Percentiles rank a stretch among this genome's conserved stretches.
Conservation (phyloP, 1,139 yeast genomes). For the Lodderomyces elongisporus region DNA sequence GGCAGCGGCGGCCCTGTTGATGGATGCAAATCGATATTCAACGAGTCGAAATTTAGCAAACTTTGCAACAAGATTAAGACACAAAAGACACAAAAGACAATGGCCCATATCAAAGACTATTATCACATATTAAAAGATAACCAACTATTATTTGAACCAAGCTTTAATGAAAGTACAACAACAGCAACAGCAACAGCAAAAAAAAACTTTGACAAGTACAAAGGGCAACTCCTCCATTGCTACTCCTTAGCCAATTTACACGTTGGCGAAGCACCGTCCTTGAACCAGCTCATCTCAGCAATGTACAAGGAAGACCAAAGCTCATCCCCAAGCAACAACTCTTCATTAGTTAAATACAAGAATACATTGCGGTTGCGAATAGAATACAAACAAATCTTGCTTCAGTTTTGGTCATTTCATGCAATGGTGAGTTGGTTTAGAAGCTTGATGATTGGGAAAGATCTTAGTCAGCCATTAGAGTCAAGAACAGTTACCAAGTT, state of each 20-base stretch:
- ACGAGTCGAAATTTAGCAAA: constrained; percentile 12
- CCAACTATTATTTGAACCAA: constrained; percentile 36
- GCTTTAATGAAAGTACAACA: constrained; percentile 6
- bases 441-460: constrained; percentile 30
- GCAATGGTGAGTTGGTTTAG: constrained; percentile 40
- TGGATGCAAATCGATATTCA: constrained; percentile 3
- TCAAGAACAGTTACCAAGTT: constrained; percentile 22
- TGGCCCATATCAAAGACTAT: constrained; percentile 17
- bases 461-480: constrained; percentile 34
- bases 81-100: constrained; percentile 14
- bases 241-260: constrained; percentile 30
- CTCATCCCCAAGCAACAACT: constrained; percentile 12
- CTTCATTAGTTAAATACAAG: constrained; percentile 31
- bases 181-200: constrained; percentile 13
- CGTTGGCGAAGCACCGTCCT: constrained; percentile 38
- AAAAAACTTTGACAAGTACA: constrained; percentile 17
- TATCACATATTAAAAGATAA: constrained; percentile 25
- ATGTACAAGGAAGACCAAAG: constrained; percentile 23
- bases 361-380: constrained; percentile 37
- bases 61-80: constrained; percentile 10
- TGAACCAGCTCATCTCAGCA: constrained; percentile 25
- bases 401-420: constrained; percentile 43
- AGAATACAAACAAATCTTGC: constrained; percentile 37
- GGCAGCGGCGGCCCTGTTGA: constrained; percentile 12
- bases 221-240: constrained; percentile 22